Evolutionary conservation across 345 rosid species (phyloP).

Genomic region (Dipteronia sinensis): DNA sequence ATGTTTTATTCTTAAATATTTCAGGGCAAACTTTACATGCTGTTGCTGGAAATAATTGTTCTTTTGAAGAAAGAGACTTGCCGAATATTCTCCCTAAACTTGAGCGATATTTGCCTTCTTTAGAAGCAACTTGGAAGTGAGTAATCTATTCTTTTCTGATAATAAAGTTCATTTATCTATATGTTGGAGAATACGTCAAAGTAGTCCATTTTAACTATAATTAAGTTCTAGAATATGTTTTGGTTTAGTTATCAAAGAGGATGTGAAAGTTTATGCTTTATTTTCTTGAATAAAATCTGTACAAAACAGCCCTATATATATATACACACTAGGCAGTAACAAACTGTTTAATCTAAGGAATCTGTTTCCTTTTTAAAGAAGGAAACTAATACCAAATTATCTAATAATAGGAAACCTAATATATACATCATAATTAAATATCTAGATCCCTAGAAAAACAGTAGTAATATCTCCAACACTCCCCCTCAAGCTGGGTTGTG

Average conservation of each 20-base stretch:
- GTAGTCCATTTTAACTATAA: background rate
- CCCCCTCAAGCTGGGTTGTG: too few relatives aligned
- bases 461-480: too few relatives aligned
- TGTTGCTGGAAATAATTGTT: constrained; percentile 29
- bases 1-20: constrained; percentile 15
- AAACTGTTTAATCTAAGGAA: too few relatives aligned
- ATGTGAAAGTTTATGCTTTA: too few relatives aligned
- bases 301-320: too few relatives aligned
- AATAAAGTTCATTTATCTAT: background rate
- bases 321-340: too few relatives aligned
- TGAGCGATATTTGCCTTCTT: constrained; percentile 40
- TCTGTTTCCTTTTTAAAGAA: too few relatives aligned
- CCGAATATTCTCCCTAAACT: constrained; percentile 23
- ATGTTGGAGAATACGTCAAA: background rate
- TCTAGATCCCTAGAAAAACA: too few relatives aligned
- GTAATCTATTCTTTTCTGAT: constrained; percentile 22
- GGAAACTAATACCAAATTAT: too few relatives aligned
- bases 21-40: constrained; percentile 32
- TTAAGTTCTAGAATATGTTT: background rate
- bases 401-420: too few relatives aligned
- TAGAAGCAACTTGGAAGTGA: constrained; percentile 56
- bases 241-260: background rate
- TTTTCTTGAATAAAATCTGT: too few relatives aligned
- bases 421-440: too few relatives aligned
- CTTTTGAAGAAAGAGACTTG: constrained; percentile 26